Evolutionary conservation across 2,329 filamentous ascomycete genomes (phyloP), one percentile per base, ranked within the genome.

Genomic region (Cytospora mali): DNA sequence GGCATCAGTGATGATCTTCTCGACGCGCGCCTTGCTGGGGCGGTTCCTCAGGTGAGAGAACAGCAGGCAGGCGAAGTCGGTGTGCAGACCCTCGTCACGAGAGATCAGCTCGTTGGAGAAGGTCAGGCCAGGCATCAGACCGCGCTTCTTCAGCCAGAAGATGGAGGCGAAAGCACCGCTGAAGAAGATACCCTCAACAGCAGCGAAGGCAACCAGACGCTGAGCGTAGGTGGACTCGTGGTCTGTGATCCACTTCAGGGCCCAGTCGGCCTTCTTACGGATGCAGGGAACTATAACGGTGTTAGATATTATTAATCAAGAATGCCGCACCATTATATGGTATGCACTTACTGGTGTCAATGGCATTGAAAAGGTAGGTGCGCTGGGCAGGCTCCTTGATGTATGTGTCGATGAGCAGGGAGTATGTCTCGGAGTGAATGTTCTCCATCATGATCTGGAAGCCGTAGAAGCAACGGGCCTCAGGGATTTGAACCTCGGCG

Each of bases 381-480:
- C 92, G 89, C 83, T 99, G 94, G 75, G 91, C 90, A 67, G 92
- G 91, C 83, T 99, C 95, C 85, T 96, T 97, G 81, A 99, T 96
- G 80, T 99, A 99, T 67, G 94, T 97, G 78, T 99, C 95, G 76
- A 99, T 99, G 75, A 99, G 88, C 39, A 99, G 89, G 23, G 94
- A 98, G 86, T 99, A 99, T 60, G 95, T 99, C 83, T 99, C 95
- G 18, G 95, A 97, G 86, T 99, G 95, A 73, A 99, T 97, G 82
- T 99, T 99, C 85, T 99, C 95, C 92, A 99, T 98, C 95, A 99
- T 99, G 83, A 98, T 98, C 83, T 99, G 95, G 87, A 99, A 99
- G 68, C 95, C 95, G 79, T 99, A 99, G 86, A 99, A 99, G 88
- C 95, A 99, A 73, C 95, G 93, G 68, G 95, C 95, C 81, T 99